These are phyloP conservation scores for Boletus edulis DNA, from an alignment of 768 basidiomycete genomes.

Conservation along the genomic window DNA sequence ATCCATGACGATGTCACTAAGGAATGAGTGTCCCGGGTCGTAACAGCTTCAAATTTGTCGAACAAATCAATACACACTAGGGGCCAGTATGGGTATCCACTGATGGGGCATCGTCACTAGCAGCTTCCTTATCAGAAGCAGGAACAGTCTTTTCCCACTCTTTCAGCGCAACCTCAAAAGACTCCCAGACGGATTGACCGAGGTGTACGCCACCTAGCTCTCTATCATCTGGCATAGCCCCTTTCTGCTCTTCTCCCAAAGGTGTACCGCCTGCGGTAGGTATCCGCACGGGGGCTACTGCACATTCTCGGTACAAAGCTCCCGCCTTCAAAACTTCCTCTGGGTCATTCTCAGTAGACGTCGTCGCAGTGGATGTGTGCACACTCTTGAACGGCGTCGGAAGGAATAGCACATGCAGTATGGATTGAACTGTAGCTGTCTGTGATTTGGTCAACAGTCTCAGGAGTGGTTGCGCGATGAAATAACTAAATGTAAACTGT, in stretches of 20 bases:
- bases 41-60: not conserved
- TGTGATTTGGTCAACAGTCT: constrained; percentile 71
- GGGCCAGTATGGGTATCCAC: constrained; percentile 22
- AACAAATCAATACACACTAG: constrained; percentile 8
- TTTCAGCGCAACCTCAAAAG: constrained; percentile 64
- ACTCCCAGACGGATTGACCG: constrained; percentile 75
- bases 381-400: constrained; percentile 73
- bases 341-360: constrained; percentile 21
- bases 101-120: constrained; percentile 22
- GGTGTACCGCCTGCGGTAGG: constrained; percentile 23
- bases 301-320: constrained; percentile 74
- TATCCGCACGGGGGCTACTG: constrained; percentile 51
- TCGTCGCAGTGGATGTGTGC: constrained; percentile 15
- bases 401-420: constrained; percentile 80
- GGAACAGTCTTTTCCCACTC: constrained; percentile 52
- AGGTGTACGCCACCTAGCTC: constrained; percentile 70
- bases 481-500: constrained; percentile 46
- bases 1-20: constrained; percentile 2
- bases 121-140: constrained; percentile 18
- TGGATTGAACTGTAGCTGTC: constrained; percentile 59
- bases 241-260: constrained; percentile 29
- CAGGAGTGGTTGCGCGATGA: constrained; percentile 64
- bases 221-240: constrained; percentile 55
- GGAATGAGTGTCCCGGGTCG: not conserved
- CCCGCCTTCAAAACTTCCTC: constrained; percentile 77